A percentile compares a stretch with the other conserved stretches of the same genome.
Evolutionary conservation across 129 eudicot species (phyloP).

Genomic region (Glebionis coronaria): DNA sequence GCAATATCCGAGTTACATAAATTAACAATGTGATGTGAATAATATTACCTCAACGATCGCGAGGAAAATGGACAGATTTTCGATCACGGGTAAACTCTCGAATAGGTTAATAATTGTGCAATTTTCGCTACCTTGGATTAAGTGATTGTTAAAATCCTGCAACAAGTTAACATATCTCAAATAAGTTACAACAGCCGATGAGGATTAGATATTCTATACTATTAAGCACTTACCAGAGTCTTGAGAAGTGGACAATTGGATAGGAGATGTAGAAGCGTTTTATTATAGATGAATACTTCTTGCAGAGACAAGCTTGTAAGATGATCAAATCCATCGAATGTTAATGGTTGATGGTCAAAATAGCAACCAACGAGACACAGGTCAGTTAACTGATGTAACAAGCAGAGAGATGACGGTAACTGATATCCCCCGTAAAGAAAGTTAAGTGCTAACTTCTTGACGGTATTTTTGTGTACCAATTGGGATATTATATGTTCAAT

Average conservation of each 20-base stretch:
- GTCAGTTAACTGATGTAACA: no score
- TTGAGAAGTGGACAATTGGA: not conserved
- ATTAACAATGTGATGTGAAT: not conserved
- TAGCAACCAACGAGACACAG: not conserved
- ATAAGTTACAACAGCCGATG: not conserved
- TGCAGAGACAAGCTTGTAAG: not conserved
- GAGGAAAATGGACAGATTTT: not conserved
- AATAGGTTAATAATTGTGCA: conserved; percentile 7
- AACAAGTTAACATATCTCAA: not conserved
- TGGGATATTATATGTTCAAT: not conserved
- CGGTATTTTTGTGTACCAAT: not conserved
- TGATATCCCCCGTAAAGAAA: not conserved
- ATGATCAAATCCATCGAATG: not conserved
- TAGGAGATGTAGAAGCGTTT: conserved; percentile 5
- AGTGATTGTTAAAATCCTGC: not conserved
- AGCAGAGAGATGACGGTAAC: not conserved
- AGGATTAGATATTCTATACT: not conserved
- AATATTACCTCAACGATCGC: not conserved
- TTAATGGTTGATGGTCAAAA: not conserved
- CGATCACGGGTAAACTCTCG: not conserved
- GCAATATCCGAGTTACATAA: not conserved
- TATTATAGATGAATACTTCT: not conserved
- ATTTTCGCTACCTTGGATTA: not conserved
- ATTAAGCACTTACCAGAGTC: not conserved
- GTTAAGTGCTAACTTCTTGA: conserved; percentile 3